Evolutionary conservation across 169 alveolate species (phyloP).

Genomic region (Haemoproteus tartakovskyi): DNA sequence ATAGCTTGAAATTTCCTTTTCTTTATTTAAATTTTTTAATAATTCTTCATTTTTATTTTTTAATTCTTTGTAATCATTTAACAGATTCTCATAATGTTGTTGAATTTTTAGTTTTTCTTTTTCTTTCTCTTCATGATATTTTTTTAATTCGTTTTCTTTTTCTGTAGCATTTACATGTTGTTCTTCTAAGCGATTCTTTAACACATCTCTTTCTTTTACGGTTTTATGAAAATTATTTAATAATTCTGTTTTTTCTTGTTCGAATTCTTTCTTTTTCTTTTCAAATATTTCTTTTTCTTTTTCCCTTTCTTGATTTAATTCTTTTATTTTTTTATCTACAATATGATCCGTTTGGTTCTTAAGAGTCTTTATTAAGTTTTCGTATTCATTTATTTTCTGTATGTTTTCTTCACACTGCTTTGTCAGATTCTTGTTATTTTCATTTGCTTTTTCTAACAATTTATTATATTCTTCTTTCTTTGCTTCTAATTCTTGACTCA

Average conservation of each 20-base stretch:
- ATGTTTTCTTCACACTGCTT: conserved; percentile 57
- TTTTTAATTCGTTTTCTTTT: conserved; percentile 25
- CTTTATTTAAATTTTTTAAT: conserved; percentile 3
- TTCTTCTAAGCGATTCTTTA: conserved; percentile 20
- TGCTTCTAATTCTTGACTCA: conserved; percentile 29
- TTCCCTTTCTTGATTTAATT: conserved; percentile 39
- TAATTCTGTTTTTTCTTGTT: conserved; percentile 33
- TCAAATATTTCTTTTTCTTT: conserved; percentile 29
- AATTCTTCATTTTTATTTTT: conserved; percentile 35
- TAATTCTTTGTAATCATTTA: conserved; percentile 13
- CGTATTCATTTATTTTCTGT: conserved; percentile 59
- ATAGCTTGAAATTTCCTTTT: conserved; percentile 5
- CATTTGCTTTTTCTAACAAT: conserved; percentile 42
- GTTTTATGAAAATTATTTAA: conserved; percentile 19
- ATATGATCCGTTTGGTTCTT: conserved; percentile 50
- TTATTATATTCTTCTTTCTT: conserved; percentile 37
- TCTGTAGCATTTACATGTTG: background rate
- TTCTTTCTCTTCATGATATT: no score
- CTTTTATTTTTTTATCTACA: conserved; percentile 41
- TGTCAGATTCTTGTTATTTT: conserved; percentile 22
- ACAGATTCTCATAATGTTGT: conserved; percentile 3
- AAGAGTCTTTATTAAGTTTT: conserved; percentile 29
- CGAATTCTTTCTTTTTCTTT: conserved; percentile 37
- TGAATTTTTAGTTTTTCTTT: conserved; percentile 5
- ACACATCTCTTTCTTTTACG: background rate